Base-by-base conservation (phyloP, 345 rosid genomes). In the Raphanus sativus region DNA sequence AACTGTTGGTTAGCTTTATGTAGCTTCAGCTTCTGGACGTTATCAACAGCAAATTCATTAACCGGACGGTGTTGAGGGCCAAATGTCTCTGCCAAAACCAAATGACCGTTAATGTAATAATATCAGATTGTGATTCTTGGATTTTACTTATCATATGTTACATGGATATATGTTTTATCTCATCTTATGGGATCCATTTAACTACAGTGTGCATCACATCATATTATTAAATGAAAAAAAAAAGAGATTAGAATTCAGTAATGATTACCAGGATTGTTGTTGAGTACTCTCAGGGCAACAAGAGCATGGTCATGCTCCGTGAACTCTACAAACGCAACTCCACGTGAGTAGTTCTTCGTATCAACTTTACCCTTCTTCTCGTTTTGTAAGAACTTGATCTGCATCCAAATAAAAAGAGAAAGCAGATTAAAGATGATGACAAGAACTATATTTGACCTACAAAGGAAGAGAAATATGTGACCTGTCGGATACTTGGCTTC, bases 281-380 rank as follows among this genome's bases (percentile, higher is more conserved):
- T 95, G 72, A 89, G 91, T 79, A 95, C 97, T 85, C 98, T 86
- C 62, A 92, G 79, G 74, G 98, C 97, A 65, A 91, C 98, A 68
- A 91, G 94, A 33, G 98, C 96, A 69, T 95, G 99, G 66, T 92
- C 85, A 77, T 86, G 96, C 81, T 89, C 94, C 0, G 86, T 76
- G 69, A 95, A 92, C 85, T 95, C 92, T 5, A 92, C 82, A 78
- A 95, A 92, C 24, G 99, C 99, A 63, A 92, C 94, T 76, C 96
- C 92, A 30, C 94, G 94, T 7, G 95, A 92, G 62, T 88, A 81
- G 81, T 84, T 84, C 87, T 85, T 91, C 0, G 86, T 76, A 65
- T 81, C 86, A 70, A 86, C 83, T 66, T 86, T 86, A 33, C 94
- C 97, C 33, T 85, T 86, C 85, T 89, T 92, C 60, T 85, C 61